Evolutionary conservation across 352 stramenopile species (phyloP), one percentile per base, ranked within the genome.

Genomic region (Thalassiosira oceanica): DNA sequence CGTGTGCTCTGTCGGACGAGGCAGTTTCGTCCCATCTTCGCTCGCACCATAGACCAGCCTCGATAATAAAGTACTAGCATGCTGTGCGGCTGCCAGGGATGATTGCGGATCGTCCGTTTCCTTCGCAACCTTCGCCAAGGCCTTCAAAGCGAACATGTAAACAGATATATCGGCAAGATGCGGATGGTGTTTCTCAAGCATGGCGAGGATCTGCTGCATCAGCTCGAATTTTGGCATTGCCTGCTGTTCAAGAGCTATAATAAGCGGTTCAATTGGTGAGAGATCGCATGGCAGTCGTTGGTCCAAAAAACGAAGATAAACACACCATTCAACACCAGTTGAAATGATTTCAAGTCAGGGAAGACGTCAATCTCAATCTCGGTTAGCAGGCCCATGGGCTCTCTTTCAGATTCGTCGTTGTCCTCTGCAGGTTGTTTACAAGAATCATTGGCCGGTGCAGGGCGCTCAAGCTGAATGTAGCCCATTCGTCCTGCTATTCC

Each of bases 101-200:
- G 42, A 13, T 41, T 48, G 45, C 16, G 28, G 4, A 48, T 71
- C 44, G 29, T 41, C 44, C 27, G 44, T 48, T 3, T 42, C 10
- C 61, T 77, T 77, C 24, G 42, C 44, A 11, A 53, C 58, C 31
- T 51, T 65, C 1, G 51, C 37, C 48, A 54, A 77, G 45, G 58
- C 57, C 60, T 77, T 77, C 5, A 77, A 29, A 21, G 56, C 58
- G 24, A 53, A 70, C 33, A 71, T 66, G 39, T 71, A 77, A 24
- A 71, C 61, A 8, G 51, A 21, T 46, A 61, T 66, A 60, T 64
- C 53, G 33, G 23, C 41, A 31, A 71, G 55, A 28, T 67, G 37
- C 51, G 37, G 31, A 60, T 71, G 57, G 45, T 49, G 43, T 33
- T 67, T 39, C 65, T 77, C 66, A 28, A 77, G 11, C 18, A 71